Conservation (phyloP, 257 asterid genomes). For the Salvia miltiorrhiza region DNA sequence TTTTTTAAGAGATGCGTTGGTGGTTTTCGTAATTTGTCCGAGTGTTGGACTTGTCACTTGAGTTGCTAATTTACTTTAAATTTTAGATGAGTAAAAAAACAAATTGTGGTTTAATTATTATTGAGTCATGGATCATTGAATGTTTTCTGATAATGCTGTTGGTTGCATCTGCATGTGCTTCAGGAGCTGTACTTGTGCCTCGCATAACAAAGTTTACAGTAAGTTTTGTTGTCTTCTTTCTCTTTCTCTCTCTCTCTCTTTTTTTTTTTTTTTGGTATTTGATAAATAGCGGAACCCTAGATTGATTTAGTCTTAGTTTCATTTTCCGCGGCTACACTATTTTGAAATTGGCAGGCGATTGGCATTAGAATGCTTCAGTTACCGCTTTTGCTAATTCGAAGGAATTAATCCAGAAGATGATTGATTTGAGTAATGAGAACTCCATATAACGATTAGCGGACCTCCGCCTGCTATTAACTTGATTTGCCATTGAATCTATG, state of each 20-base stretch:
- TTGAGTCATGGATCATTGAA: conserved; percentile 9
- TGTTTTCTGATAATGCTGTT: conserved; percentile 13
- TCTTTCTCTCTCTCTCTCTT: no score
- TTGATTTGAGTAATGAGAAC: conserved; percentile 6
- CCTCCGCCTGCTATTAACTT: neutral
- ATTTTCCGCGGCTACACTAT: neutral
- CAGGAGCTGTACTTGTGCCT: no score
- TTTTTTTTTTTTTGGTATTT: neutral
- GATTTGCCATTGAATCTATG: conserved; percentile 5
- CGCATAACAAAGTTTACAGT: conserved; percentile 19
- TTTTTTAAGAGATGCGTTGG: no score
- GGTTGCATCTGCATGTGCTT: conserved; percentile 25
- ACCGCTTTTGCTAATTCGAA: neutral
- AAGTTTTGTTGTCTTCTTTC: neutral
- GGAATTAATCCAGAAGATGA: neutral
- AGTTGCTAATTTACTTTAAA: conserved; percentile 3
- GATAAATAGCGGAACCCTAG: conserved; percentile 1
- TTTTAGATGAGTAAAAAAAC: conserved; percentile 7
- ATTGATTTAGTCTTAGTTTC: conserved; percentile 10
- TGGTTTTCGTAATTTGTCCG: conserved; percentile 3
- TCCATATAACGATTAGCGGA: neutral
- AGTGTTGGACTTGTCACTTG: conserved; percentile 16
- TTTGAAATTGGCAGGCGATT: conserved; percentile 7
- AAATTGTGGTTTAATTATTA: conserved; percentile 5
- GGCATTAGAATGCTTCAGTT: neutral